Conservation (phyloP, 108 stramenopile genomes). For the Skeletonema costatum region DNA sequence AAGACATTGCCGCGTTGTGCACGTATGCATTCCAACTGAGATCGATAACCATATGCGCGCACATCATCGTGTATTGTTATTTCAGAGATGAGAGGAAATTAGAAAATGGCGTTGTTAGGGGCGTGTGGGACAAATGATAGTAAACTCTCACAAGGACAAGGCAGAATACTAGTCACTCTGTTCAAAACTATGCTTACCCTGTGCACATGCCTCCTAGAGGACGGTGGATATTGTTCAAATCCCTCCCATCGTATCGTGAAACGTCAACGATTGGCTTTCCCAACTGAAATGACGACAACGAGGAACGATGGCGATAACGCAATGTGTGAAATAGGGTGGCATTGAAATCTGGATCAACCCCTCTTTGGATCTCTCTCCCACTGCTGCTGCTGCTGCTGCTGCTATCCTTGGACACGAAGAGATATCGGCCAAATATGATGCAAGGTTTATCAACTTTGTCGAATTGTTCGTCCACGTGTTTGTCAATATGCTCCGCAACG, state of each 20-base stretch:
- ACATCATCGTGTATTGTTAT: too few species aligned
- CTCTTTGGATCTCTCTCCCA: constrained; percentile 8
- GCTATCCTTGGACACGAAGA: constrained; percentile 5
- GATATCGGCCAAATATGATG: constrained; percentile 7
- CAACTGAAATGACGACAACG: background rate
- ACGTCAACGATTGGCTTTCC: constrained; percentile 21
- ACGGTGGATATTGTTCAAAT: background rate
- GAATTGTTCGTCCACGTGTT: background rate
- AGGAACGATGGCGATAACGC: constrained; percentile 10
- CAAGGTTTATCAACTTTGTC: constrained; percentile 1
- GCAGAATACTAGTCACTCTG: too few species aligned
- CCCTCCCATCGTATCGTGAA: constrained; percentile 6
- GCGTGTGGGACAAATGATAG: too few species aligned
- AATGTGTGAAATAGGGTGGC: constrained; percentile 21
- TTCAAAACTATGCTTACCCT: background rate
- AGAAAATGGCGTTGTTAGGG: too few species aligned
- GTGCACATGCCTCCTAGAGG: constrained; percentile 7
- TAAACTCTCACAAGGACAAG: background rate
- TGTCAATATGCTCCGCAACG: constrained; percentile 13
- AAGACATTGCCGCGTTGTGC: constrained; percentile 9
- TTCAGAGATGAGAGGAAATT: too few species aligned
- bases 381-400: background rate
- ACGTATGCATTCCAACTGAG: constrained; percentile 6
- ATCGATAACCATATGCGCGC: background rate
- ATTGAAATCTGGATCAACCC: constrained; percentile 7